A percentile compares a stretch with the other conserved stretches of the same genome.
phyloP scores from a whole-genome alignment of 306 rosid species.

The Sesbania bispinosa region DNA sequence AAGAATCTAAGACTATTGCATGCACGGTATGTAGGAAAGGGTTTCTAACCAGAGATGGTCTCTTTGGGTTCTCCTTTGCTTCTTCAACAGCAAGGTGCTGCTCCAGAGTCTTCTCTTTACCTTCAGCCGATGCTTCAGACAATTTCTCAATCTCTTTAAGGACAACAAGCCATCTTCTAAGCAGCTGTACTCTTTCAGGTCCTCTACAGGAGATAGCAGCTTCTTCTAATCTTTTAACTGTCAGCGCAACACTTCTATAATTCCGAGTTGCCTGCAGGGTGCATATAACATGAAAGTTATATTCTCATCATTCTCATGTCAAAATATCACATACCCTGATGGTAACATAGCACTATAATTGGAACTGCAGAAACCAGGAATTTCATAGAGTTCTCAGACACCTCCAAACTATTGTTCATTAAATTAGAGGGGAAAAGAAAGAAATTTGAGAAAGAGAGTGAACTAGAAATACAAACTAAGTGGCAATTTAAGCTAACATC shows the following conservation, averaged over 20 bases:
- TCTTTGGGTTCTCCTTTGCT: constrained; percentile 56
- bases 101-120: constrained; percentile 53
- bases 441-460: too few species aligned
- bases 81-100: constrained; percentile 60
- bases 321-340: background rate
- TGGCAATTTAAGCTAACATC: background rate
- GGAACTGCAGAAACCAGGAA: background rate
- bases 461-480: too few species aligned
- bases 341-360: background rate
- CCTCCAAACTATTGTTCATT: too few species aligned
- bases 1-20: background rate
- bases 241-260: constrained; percentile 62
- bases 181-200: constrained; percentile 66
- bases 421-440: too few species aligned
- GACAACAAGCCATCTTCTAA: constrained; percentile 81
- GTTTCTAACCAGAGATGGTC: constrained; percentile 57
- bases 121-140: constrained; percentile 43
- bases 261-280: constrained; percentile 60
- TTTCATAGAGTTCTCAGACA: background rate
- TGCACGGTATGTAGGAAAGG: background rate
- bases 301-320: background rate
- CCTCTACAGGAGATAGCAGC: constrained; percentile 80
- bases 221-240: constrained; percentile 79
- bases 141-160: constrained; percentile 72
- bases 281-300: background rate